Evolutionary conservation across 2,329 filamentous ascomycete genomes (phyloP).

Genomic region (Cladosporium halotolerans): DNA sequence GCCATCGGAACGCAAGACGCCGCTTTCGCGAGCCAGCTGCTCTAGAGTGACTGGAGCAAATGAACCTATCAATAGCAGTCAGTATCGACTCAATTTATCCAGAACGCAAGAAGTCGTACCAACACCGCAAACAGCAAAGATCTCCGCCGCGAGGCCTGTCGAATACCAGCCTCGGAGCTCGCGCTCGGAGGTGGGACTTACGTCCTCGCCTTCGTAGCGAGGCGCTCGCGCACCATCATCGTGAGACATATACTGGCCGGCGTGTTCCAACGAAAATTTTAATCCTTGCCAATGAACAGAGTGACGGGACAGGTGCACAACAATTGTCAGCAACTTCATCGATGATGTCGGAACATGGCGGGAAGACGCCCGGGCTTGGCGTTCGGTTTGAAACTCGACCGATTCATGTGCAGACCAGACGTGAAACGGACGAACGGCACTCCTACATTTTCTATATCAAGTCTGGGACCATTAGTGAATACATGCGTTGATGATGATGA

Average conservation of each 20-base stretch:
- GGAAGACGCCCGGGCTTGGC: no score
- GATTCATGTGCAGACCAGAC: no score
- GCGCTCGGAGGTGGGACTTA: constrained; percentile 20
- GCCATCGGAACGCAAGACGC: constrained; percentile 71
- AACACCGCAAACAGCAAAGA: constrained; percentile 83
- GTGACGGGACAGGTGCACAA: no score
- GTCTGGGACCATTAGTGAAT: no score
- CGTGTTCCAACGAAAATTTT: not conserved
- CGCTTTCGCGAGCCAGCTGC: constrained; percentile 81
- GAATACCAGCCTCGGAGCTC: constrained; percentile 26
- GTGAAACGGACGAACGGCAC: no score
- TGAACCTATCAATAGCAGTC: constrained; percentile 53
- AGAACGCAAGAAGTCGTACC: constrained; percentile 46
- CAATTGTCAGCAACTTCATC: no score
- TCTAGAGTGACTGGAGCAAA: constrained; percentile 92
- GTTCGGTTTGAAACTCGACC: no score
- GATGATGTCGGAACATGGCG: no score
- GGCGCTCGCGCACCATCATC: constrained; percentile 11
- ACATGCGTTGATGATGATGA: no score
- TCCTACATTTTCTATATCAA: no score
- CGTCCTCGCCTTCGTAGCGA: constrained; percentile 23
- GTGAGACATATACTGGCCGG: not conserved
- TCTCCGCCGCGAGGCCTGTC: constrained; percentile 69
- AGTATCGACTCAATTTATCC: not conserved
- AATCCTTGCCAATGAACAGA: no score